These are phyloP conservation scores for Starmerella apis DNA, from an alignment of 805 yeast genomes.

Conservation along the genomic window DNA sequence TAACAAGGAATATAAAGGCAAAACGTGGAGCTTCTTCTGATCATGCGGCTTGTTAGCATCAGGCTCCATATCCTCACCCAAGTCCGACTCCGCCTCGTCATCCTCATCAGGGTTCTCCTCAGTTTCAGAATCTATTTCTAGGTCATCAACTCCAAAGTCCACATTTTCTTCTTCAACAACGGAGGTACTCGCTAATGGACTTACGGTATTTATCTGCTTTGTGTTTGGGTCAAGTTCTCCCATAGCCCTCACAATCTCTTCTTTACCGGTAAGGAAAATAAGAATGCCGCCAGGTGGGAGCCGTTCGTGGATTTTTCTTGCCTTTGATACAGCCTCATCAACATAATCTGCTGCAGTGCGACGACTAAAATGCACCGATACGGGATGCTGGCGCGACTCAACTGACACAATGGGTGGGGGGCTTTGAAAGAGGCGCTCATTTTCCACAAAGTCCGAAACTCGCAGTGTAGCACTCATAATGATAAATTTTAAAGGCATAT, in stretches of 20 bases:
- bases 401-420: conserved; percentile 80
- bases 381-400: conserved; percentile 91
- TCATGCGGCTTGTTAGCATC: conserved; percentile 42
- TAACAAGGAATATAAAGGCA: conserved; percentile 82
- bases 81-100: conserved; percentile 38
- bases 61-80: conserved; percentile 39
- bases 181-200: conserved; percentile 47
- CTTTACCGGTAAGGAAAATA: conserved; percentile 87
- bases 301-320: conserved; percentile 73
- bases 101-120: conserved; percentile 37
- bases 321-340: conserved; percentile 75
- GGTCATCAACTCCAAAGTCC: conserved; percentile 38
- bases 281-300: conserved; percentile 92
- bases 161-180: conserved; percentile 81
- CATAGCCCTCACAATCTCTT: conserved; percentile 73
- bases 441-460: conserved; percentile 87
- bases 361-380: conserved; percentile 77
- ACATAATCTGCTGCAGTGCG: conserved; percentile 67
- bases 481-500: conserved; percentile 64
- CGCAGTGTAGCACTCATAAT: conserved; percentile 97
- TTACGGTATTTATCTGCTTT: conserved; percentile 33
- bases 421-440: conserved; percentile 52
- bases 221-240: conserved; percentile 59
- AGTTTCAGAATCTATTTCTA: conserved; percentile 29
- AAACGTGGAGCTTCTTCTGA: conserved; percentile 66